Evolutionary conservation across 768 basidiomycete genomes (phyloP).

Genomic region (Ephemerocybe angulata): DNA sequence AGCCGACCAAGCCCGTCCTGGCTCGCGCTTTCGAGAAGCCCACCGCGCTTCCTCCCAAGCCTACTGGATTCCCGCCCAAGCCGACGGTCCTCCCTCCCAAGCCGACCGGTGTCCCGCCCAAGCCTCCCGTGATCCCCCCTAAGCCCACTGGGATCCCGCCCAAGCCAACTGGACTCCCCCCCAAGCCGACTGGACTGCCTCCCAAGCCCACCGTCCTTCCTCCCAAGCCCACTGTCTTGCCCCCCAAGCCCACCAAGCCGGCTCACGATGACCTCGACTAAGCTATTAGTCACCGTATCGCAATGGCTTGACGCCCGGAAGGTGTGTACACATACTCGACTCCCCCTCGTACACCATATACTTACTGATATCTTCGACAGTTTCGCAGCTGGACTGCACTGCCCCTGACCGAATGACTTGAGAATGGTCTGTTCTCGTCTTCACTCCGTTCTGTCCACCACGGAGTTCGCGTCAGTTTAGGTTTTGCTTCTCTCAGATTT

Average conservation of each 20-base stretch:
- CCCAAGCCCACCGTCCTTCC: background rate
- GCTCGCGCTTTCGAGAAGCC: background rate
- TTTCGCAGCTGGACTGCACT: too few relatives aligned
- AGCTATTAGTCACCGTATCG: too few relatives aligned
- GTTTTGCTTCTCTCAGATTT: too few relatives aligned
- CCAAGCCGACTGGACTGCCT: background rate
- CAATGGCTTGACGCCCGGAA: too few relatives aligned
- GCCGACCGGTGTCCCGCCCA: background rate
- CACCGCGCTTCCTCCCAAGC: background rate
- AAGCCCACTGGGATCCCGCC: background rate
- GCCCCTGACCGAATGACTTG: too few relatives aligned
- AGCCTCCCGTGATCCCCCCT: background rate
- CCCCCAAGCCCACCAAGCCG: conserved; percentile 3
- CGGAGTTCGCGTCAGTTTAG: too few relatives aligned
- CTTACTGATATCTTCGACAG: too few relatives aligned
- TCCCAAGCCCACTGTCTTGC: background rate
- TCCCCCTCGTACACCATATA: too few relatives aligned
- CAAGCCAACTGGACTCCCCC: background rate
- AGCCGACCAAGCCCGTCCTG: background rate
- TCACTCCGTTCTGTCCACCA: too few relatives aligned
- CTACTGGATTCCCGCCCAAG: background rate
- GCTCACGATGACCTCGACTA: background rate
- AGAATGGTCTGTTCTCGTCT: too few relatives aligned
- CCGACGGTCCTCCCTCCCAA: background rate
- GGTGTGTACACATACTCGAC: too few relatives aligned